These are phyloP conservation scores for Ottelia alismoides DNA, from an alignment of 106 monocot genomes.

Conservation along the genomic window DNA sequence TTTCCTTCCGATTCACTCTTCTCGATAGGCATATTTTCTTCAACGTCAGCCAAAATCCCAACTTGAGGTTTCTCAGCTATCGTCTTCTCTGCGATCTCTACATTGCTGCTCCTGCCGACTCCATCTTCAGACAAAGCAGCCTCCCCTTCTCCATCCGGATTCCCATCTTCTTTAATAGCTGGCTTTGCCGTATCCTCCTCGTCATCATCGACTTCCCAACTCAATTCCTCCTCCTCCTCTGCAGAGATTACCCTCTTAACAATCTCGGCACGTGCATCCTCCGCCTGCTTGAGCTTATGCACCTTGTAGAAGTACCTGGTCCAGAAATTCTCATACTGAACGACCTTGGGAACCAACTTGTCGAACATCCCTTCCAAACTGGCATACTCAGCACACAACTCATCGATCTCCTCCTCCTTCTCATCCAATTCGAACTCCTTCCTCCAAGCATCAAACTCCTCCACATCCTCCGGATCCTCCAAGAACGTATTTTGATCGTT, in stretches of 20 bases:
- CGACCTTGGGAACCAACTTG: constrained; percentile 53
- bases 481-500: constrained; percentile 54
- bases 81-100: background rate
- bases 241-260: constrained; percentile 62
- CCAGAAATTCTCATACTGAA: constrained; percentile 87
- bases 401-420: constrained; percentile 63
- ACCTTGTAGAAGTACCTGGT: constrained; percentile 70
- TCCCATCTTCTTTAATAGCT: background rate
- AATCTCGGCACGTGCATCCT: constrained; percentile 69
- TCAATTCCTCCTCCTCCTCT: constrained; percentile 59
- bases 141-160: constrained; percentile 1
- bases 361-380: constrained; percentile 37
- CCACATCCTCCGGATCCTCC: constrained; percentile 48
- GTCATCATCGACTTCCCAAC: constrained; percentile 77
- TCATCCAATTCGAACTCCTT: constrained; percentile 35
- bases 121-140: constrained; percentile 1
- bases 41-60: constrained; percentile 4
- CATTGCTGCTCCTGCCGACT: background rate
- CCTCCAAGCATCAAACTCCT: constrained; percentile 56
- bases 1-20: constrained; percentile 7
- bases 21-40: constrained; percentile 19
- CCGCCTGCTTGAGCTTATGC: constrained; percentile 73
- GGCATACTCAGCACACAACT: constrained; percentile 36
- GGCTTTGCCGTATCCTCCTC: background rate
- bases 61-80: background rate